Base-by-base conservation (phyloP, 2,329 filamentous ascomycete species). In the Aspergillus sp. region DNA sequence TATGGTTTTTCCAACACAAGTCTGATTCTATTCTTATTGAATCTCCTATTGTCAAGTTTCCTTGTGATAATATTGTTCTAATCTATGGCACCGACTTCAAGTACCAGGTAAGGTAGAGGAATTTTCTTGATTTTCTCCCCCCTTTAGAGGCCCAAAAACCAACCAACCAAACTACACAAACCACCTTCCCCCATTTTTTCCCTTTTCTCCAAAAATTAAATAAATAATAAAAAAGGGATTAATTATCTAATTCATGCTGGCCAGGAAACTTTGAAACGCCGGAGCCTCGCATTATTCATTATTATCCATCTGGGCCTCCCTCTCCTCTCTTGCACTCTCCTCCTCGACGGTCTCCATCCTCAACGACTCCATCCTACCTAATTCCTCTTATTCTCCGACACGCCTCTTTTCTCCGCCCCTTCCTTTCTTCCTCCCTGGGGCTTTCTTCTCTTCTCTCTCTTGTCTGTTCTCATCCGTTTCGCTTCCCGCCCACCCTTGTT, bases 171-270 rank as follows among this genome's bases (percentile, higher is more conserved):
- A 38, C 34, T 17, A 42, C 14, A 19, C 40, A 19, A 42, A 42
- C 16, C 16, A 17, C 40, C 16, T 17, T 17, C 25, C 25, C 23
- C 25, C 25, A 6, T 9, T 29, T 29, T 29, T 29, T 10, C 25
- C 25, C 11, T 29, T 29, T 25, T 25, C 11, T 29, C 25, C 25
- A 29, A 29, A 25, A 56, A 52, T 19, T 14, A 47, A 34, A 36
- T n/a, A 16, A 19, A 36, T 10, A 36, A 32, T 36, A 53, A 53
- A 42, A 50, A 48, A 52, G 45, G 47, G 32, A 45, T 50, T 47
- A 61, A 59, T 61, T 59, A 61, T 59, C 55, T 61, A 59, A 60
- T 58, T 52, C 29, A 49, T 50, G 59, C 54, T 56, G 57, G 52
- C 47, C 44, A 55, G 54, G 47, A 52, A 57, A 53, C 44, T 58